Percentiles rank a stretch among this genome's conserved stretches.
These are phyloP conservation scores for Scheffersomyces stipitis DNA, from an alignment of 805 yeast species.

Conservation along the genomic window DNA sequence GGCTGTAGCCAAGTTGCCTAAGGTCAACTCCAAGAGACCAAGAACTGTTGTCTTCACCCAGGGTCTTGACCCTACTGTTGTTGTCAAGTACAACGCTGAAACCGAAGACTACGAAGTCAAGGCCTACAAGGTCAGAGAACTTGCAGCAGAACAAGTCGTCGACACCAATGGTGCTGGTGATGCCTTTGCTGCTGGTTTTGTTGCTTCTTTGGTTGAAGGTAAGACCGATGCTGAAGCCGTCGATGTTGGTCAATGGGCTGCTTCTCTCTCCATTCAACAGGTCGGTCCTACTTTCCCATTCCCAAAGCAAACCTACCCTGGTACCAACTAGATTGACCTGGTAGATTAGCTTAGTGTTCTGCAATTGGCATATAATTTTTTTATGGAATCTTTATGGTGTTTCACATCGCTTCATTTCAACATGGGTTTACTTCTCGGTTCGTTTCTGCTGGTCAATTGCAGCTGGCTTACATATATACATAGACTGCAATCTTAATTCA, in stretches of 20 bases:
- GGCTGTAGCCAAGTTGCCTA: conserved; percentile 75
- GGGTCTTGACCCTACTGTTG: conserved; percentile 88
- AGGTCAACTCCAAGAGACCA: conserved; percentile 61
- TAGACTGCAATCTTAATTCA: no score
- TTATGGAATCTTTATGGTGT: no score
- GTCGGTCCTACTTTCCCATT: conserved; percentile 93
- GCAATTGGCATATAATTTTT: no score
- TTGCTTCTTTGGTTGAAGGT: conserved; percentile 82
- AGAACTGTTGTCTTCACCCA: conserved; percentile 95
- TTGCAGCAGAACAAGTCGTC: conserved; percentile 63
- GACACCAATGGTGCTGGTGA: conserved; percentile 99
- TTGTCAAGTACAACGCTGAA: conserved; percentile 56
- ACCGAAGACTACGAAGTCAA: conserved; percentile 47
- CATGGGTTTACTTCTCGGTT: conserved; percentile 8
- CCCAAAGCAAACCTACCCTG: conserved; percentile 57
- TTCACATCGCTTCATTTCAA: conserved; percentile 10
- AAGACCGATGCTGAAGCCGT: conserved; percentile 60
- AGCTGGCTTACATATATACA: no score
- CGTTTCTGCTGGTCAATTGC: no score
- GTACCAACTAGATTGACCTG: no score
- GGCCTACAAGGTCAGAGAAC: conserved; percentile 67
- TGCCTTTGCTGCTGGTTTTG: conserved; percentile 95
- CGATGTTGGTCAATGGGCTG: conserved; percentile 96
- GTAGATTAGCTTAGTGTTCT: no score
- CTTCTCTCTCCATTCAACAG: conserved; percentile 86